Evolutionary conservation across 108 stramenopile species (phyloP).

Genomic region (Discostella pseudostelligera): DNA sequence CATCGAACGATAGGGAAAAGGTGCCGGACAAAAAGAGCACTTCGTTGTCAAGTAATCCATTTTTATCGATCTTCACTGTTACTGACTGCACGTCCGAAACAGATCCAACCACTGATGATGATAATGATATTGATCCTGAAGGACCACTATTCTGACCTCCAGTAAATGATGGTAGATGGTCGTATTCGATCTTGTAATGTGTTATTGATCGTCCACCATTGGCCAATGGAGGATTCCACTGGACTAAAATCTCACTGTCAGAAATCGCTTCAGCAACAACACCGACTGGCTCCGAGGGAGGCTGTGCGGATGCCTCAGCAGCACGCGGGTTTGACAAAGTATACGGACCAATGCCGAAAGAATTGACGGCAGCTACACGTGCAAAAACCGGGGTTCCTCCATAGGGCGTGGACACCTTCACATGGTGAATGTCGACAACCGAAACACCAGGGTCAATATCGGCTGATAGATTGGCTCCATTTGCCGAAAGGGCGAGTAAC

Average conservation of each 20-base stretch:
- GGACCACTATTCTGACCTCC: slow-evolving; percentile 43
- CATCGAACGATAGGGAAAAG: slow-evolving; percentile 69
- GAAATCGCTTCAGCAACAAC: slow-evolving; percentile 53
- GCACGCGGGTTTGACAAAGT: slow-evolving; percentile 41
- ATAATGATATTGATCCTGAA: slow-evolving; percentile 38
- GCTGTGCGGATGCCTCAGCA: slow-evolving; percentile 30
- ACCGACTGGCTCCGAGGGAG: slow-evolving; percentile 40
- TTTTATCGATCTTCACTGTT: slow-evolving; percentile 50
- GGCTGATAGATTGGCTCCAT: slow-evolving; percentile 45
- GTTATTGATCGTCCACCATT: slow-evolving; percentile 57
- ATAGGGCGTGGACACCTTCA: slow-evolving; percentile 13
- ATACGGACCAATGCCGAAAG: slow-evolving; percentile 49
- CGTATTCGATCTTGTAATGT: slow-evolving; percentile 70
- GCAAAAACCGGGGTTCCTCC: slow-evolving; percentile 52
- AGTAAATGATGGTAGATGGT: slow-evolving; percentile 49
- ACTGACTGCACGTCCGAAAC: slow-evolving; percentile 66
- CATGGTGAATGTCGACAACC: slow-evolving; percentile 49
- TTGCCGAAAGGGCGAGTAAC: slow-evolving; percentile 42
- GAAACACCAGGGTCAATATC: slow-evolving; percentile 43
- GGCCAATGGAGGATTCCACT: slow-evolving; percentile 65
- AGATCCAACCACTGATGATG: slow-evolving; percentile 29
- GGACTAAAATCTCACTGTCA: slow-evolving; percentile 54
- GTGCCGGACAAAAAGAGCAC: slow-evolving; percentile 58
- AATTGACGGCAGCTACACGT: slow-evolving; percentile 63
- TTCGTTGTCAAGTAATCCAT: slow-evolving; percentile 12